Percentiles rank a stretch among this genome's conserved stretches.
phyloP scores from a whole-genome alignment of 345 rosid species.

The Rhizophora mangle region DNA sequence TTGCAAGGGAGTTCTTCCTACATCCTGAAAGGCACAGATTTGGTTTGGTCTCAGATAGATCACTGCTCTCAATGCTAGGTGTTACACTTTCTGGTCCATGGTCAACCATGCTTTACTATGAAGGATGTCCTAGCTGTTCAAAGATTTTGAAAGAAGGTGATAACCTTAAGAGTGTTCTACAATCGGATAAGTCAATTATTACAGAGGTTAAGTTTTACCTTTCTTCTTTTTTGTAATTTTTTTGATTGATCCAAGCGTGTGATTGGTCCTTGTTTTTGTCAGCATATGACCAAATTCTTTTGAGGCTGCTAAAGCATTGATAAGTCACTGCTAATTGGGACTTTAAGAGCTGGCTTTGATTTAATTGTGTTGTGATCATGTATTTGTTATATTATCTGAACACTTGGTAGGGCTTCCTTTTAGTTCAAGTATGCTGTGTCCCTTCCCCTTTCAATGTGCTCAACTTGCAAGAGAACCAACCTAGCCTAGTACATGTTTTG shows the following conservation, averaged over 20 bases:
- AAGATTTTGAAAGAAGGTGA: conserved; percentile 55
- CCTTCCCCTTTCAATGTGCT: too few species aligned
- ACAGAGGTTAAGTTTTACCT: conserved; percentile 44
- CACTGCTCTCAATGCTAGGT: conserved; percentile 54
- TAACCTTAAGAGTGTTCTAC: conserved; percentile 46
- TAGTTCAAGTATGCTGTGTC: not conserved
- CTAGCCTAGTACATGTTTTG: too few species aligned
- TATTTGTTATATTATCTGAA: not conserved
- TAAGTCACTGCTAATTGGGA: not conserved
- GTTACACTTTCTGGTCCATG: conserved; percentile 53
- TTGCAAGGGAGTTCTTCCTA: conserved; percentile 60
- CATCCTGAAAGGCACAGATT: conserved; percentile 66
- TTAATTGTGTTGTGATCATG: not conserved
- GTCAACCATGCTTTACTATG: conserved; percentile 53
- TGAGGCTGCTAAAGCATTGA: not conserved
- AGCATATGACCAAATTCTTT: not conserved
- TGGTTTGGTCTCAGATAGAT: conserved; percentile 65
- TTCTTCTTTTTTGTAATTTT: conserved; percentile 1
- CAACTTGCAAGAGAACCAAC: too few species aligned
- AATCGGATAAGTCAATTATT: conserved; percentile 48
- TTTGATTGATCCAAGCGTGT: not conserved
- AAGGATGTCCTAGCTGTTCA: conserved; percentile 76
- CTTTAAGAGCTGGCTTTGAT: conserved; percentile 7
- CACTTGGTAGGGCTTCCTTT: not conserved
- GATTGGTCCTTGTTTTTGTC: not conserved